Evolutionary conservation across 176 grass and related monocot species (phyloP), one percentile per base, ranked within the genome.

Genomic region (Carex myosuroides): DNA sequence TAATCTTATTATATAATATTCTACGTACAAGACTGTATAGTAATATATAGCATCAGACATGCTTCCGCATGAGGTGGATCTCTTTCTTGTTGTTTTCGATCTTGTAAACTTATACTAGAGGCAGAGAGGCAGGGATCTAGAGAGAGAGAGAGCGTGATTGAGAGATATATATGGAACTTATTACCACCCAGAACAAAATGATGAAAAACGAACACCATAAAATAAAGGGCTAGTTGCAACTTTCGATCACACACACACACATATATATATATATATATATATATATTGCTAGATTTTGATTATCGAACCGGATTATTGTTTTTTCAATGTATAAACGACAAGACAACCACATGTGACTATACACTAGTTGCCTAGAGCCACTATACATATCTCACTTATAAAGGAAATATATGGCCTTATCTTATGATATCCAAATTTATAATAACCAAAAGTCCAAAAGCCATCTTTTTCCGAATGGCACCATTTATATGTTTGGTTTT

Each of bases 41-140:
- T 13, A 72, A 48, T 72, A 50, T 48, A 50, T 73, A 32, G 32
- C 13, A 69, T 69, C 35, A 82, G 60, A 82, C 80, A 82, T 82
- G 56, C 60, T 29, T 46, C 80, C 80, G 80, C 81, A 69, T 83
- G 81, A 55, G n/a, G 64, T 69, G 81, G 61, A 83, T 83, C 81
- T 68, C 24, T 41, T 12, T 83, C 10, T 83, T 68, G 60, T 69
- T 77, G 46, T 56, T 78, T 60, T 26, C 57, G 41, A 29, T 41
- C 12, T 69, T 12, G 62, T 64, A 0, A 5, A 5, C 37, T 39
- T 64, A 1, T 44, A 81, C 8, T 24, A 30, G 78, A 39, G 79
- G 26, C 8, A 3, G 26, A 63, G 35, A 44, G 35, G 22, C 21
- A 68, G 62, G 35, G 62, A 83, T 42, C 50, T 21, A 64, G 59